Conservation (phyloP, 495 filamentous ascomycete genomes). For the Tuber aestivum region DNA sequence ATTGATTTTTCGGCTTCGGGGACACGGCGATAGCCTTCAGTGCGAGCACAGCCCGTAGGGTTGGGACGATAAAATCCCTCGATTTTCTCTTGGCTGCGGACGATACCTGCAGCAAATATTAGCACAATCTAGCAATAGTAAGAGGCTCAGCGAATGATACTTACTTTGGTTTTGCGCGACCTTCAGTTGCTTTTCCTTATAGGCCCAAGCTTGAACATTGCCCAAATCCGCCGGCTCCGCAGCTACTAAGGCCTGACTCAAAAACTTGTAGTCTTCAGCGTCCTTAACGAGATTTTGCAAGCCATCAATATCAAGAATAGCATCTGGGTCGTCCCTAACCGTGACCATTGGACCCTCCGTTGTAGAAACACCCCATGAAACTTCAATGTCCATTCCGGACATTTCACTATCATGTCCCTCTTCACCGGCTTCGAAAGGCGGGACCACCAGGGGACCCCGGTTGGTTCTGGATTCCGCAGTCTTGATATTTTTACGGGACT, state of each 20-base stretch:
- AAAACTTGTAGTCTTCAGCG: slow-evolving; percentile 64
- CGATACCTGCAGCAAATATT: slow-evolving; percentile 45
- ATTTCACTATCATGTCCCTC: slow-evolving; percentile 53
- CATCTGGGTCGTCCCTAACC: slow-evolving; percentile 60
- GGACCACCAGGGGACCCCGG: background rate
- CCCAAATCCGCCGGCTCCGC: slow-evolving; percentile 53
- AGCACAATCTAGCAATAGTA: slow-evolving; percentile 24
- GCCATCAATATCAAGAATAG: slow-evolving; percentile 69
- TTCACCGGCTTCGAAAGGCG: slow-evolving; percentile 45
- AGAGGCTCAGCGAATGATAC: slow-evolving; percentile 29
- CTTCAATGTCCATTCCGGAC: slow-evolving; percentile 46
- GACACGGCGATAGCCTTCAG: slow-evolving; percentile 89
- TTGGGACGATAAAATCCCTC: slow-evolving; percentile 91
- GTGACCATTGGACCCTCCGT: slow-evolving; percentile 57
- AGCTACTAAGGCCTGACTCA: slow-evolving; percentile 51
- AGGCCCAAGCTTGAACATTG: slow-evolving; percentile 72
- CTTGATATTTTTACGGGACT: slow-evolving; percentile 21
- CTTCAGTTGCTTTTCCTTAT: slow-evolving; percentile 85
- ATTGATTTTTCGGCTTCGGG: slow-evolving; percentile 94
- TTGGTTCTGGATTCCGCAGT: slow-evolving; percentile 1
- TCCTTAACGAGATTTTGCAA: slow-evolving; percentile 73
- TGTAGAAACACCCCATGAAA: slow-evolving; percentile 56
- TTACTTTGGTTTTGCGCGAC: slow-evolving; percentile 50
- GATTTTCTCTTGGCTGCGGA: slow-evolving; percentile 56
- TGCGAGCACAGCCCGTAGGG: slow-evolving; percentile 72